phyloP scores from a whole-genome alignment of 2,329 filamentous ascomycete genomes.

The Talaromyces amestolkiae region DNA sequence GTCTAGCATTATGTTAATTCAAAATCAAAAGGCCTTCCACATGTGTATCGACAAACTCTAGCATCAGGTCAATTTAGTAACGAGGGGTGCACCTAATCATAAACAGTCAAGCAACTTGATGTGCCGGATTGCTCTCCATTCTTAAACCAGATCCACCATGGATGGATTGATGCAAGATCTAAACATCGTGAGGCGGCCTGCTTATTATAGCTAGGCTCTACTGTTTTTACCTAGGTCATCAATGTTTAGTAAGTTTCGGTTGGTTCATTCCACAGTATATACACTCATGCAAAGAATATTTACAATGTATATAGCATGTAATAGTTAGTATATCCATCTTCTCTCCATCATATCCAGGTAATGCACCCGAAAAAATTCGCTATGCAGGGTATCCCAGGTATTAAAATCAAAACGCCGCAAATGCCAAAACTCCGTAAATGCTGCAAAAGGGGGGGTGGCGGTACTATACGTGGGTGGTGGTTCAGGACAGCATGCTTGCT shows the following conservation, averaged over 20 bases:
- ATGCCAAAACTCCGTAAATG: neutral
- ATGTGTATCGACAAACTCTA: neutral
- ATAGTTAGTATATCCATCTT: constrained; percentile 1
- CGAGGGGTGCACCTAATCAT: neutral
- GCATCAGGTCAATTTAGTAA: neutral
- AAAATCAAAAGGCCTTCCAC: neutral
- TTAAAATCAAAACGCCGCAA: constrained; percentile 2
- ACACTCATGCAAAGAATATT: constrained; percentile 11
- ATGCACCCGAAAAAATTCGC: neutral
- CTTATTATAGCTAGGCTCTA: neutral
- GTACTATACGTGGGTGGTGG: neutral
- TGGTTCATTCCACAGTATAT: constrained; percentile 7
- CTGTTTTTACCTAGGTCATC: neutral
- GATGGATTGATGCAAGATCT: neutral
- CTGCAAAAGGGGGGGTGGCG: neutral
- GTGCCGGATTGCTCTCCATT: neutral
- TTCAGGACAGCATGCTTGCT: constrained; percentile 5
- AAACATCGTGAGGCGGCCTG: neutral
- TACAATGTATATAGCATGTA: constrained; percentile 9
- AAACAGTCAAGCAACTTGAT: neutral
- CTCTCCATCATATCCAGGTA: neutral
- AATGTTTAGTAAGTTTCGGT: constrained; percentile 8
- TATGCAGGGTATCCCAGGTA: constrained; percentile 3
- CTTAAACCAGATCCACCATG: too few species aligned
- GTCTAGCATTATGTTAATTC: too few species aligned